phyloP scores from a whole-genome alignment of 2,329 filamentous ascomycete genomes.

The Neocatenulostroma microsporum region DNA sequence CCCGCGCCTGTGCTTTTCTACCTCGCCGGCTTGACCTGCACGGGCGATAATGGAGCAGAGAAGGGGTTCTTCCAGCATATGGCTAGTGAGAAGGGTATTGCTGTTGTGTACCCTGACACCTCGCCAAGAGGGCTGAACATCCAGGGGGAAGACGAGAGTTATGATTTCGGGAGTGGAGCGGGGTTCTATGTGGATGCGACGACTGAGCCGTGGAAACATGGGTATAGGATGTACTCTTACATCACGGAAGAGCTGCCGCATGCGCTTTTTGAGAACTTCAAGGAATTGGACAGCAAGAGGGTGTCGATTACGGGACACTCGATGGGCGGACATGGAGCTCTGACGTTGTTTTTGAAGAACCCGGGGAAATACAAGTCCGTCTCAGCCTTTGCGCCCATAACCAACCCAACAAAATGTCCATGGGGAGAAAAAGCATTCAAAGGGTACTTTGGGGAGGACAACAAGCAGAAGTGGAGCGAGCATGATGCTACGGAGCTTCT shows the following conservation, averaged over 20 bases:
- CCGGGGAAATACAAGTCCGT: constrained; percentile 83
- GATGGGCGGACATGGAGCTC: constrained; percentile 94
- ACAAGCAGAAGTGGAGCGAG: constrained; percentile 70
- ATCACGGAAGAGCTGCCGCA: constrained; percentile 79
- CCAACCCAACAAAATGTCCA: constrained; percentile 74
- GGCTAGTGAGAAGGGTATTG: constrained; percentile 73
- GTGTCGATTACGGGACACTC: constrained; percentile 88
- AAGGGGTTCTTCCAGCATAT: constrained; percentile 86
- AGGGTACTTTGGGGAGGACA: constrained; percentile 74
- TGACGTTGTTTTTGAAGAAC: constrained; percentile 87
- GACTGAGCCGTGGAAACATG: constrained; percentile 59
- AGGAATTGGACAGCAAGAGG: constrained; percentile 58
- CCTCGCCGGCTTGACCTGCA: constrained; percentile 90
- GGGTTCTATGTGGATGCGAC: constrained; percentile 93
- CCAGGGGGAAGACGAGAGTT: constrained; percentile 75
- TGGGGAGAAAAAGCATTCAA: constrained; percentile 95
- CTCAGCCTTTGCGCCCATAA: constrained; percentile 82
- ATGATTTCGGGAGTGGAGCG: constrained; percentile 86
- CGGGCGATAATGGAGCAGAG: constrained; percentile 69
- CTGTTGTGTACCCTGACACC: constrained; percentile 89
- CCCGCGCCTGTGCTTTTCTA: constrained; percentile 85
- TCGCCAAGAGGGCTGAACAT: constrained; percentile 76
- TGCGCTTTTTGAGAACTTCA: constrained; percentile 64
- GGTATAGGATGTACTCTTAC: constrained; percentile 95
- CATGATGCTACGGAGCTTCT: constrained; percentile 91